Conservation (phyloP, 2,329 filamentous ascomycete species). For the Aureobasidium lini region DNA sequence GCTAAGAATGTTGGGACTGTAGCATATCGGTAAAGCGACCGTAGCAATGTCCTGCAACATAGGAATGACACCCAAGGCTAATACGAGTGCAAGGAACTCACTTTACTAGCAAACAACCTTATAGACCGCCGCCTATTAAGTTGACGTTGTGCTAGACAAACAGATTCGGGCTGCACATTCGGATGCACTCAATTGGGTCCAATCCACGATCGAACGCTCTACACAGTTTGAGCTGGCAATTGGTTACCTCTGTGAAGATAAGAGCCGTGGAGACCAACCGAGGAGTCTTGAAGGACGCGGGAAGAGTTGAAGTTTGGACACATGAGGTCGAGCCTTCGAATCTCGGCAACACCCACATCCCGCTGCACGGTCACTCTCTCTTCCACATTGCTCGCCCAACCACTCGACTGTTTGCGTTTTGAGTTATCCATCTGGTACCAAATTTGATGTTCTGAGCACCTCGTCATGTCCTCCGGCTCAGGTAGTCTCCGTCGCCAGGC, state of each 20-base stretch:
- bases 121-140: background rate
- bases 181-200: background rate
- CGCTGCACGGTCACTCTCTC: background rate
- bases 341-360: slow-evolving; percentile 6
- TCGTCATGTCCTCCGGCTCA: slow-evolving; percentile 5
- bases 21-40: no score
- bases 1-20: no score
- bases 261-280: background rate
- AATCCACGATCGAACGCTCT: background rate
- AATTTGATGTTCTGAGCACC: background rate
- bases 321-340: background rate
- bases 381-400: background rate
- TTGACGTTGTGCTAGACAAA: slow-evolving; percentile 1
- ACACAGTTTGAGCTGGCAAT: background rate
- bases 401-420: background rate
- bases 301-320: background rate
- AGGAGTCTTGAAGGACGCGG: background rate
- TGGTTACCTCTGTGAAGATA: no score
- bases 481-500: slow-evolving; percentile 13
- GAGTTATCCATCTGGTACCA: background rate
- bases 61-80: no score
- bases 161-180: background rate
- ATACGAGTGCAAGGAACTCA: no score
- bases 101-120: background rate
- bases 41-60: no score